A percentile compares a stretch with the other conserved stretches of the same genome.
Evolutionary conservation across 495 filamentous ascomycete genomes (phyloP).

Genomic region (Diplogelasinospora grovesii): DNA sequence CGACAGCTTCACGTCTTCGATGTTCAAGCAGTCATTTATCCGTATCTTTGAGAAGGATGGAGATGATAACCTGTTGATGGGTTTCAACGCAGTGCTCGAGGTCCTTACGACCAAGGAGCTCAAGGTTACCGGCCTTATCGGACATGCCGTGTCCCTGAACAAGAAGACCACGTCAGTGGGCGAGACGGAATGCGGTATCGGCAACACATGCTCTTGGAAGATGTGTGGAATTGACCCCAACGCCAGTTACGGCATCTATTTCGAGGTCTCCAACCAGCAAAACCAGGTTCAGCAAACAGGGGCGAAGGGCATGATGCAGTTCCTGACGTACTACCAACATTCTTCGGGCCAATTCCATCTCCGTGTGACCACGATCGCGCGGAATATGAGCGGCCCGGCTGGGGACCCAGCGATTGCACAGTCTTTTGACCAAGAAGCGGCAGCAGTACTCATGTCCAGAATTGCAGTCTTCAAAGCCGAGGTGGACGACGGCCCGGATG

Average conservation of each 20-base stretch:
- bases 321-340: slow-evolving; percentile 98
- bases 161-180: slow-evolving; percentile 97
- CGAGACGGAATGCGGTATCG: slow-evolving; percentile 97
- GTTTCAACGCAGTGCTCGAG: slow-evolving; percentile 95
- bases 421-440: slow-evolving; percentile 97
- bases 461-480: slow-evolving; percentile 99
- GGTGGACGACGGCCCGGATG: slow-evolving; percentile 98
- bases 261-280: slow-evolving; percentile 93
- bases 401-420: slow-evolving; percentile 97
- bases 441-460: slow-evolving; percentile 94
- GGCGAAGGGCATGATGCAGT: slow-evolving; percentile 96
- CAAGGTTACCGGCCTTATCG: slow-evolving; percentile 97
- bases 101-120: slow-evolving; percentile 97
- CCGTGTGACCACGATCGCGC: slow-evolving; percentile 86
- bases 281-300: slow-evolving; percentile 80
- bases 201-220: slow-evolving; percentile 99
- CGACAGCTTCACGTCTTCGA: slow-evolving; percentile 97
- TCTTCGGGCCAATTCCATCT: slow-evolving; percentile 95
- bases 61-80: slow-evolving; percentile 93
- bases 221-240: slow-evolving; percentile 97
- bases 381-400: slow-evolving; percentile 86
- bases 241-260: slow-evolving; percentile 93
- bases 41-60: slow-evolving; percentile 96
- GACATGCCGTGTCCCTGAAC: slow-evolving; percentile 91
- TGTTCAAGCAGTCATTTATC: slow-evolving; percentile 99